Evolutionary conservation across 2,329 filamentous ascomycete species (phyloP).

Genomic region (Byssochlamys sp.): DNA sequence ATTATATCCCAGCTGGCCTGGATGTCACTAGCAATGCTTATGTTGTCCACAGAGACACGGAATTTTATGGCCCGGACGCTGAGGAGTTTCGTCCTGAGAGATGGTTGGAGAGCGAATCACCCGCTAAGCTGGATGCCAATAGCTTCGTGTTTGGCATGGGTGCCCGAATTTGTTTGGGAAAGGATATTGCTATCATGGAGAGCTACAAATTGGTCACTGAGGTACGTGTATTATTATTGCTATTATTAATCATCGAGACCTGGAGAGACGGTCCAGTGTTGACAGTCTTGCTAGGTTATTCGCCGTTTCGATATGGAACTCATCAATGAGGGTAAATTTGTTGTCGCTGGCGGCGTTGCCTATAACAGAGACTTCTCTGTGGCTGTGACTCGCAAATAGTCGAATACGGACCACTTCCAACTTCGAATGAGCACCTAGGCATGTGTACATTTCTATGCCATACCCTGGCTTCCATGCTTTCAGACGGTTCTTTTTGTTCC

Average conservation of each 20-base stretch:
- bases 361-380: neutral
- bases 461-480: too few species aligned
- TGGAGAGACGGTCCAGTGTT: neutral
- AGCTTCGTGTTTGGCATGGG: slow-evolving; percentile 14
- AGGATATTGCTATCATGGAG: slow-evolving; percentile 16
- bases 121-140: slow-evolving; percentile 6
- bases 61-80: slow-evolving; percentile 37
- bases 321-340: neutral
- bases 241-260: neutral
- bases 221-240: slow-evolving; percentile 2
- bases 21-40: slow-evolving; percentile 8
- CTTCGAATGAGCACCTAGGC: too few species aligned
- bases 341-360: neutral
- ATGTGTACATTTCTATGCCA: too few species aligned
- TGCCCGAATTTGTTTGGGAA: slow-evolving; percentile 13
- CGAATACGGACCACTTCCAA: neutral
- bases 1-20: slow-evolving; percentile 17
- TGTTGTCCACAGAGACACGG: slow-evolving; percentile 32
- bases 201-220: slow-evolving; percentile 13
- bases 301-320: neutral
- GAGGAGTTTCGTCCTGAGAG: slow-evolving; percentile 38
- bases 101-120: slow-evolving; percentile 32
- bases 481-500: too few species aligned
- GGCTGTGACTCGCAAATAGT: neutral
- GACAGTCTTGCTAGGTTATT: neutral